phyloP scores from a whole-genome alignment of 1,139 yeast genomes.

The Pneumocystis wakefieldiae region DNA sequence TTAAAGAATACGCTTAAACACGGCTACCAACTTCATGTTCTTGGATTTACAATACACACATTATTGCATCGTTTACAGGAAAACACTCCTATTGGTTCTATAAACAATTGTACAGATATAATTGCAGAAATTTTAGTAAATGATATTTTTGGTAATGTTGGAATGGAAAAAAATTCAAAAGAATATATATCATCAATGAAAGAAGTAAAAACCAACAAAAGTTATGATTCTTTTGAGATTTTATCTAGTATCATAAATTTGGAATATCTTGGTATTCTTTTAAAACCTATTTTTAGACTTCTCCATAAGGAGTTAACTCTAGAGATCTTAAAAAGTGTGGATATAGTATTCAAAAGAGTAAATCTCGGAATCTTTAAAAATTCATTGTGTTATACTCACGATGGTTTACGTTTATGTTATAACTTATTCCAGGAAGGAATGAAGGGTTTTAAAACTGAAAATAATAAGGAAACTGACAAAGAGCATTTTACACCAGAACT shows the following conservation, averaged over 20 bases:
- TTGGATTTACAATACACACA: constrained; percentile 74
- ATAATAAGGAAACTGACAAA: constrained; percentile 5
- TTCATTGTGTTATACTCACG: constrained; percentile 41
- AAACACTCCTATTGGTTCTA: constrained; percentile 42
- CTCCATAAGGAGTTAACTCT: constrained; percentile 51
- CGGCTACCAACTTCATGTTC: constrained; percentile 88
- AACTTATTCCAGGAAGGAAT: constrained; percentile 44
- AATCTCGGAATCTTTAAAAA: constrained; percentile 67
- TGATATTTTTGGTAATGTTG: constrained; percentile 82
- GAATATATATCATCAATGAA: constrained; percentile 77
- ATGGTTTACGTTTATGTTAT: constrained; percentile 55
- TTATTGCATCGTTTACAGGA: constrained; percentile 42
- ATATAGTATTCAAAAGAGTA: constrained; percentile 62
- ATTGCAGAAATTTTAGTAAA: constrained; percentile 72
- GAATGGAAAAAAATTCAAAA: constrained; percentile 89
- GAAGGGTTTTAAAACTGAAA: not conserved
- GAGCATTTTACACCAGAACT: constrained; percentile 8
- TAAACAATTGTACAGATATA: constrained; percentile 51
- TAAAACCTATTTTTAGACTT: constrained; percentile 52
- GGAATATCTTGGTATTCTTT: constrained; percentile 40
- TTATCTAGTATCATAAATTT: constrained; percentile 53
- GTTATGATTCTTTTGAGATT: constrained; percentile 76
- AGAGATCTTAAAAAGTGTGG: constrained; percentile 59
- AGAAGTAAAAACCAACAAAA: constrained; percentile 78
- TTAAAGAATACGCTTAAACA: constrained; percentile 63